Evolutionary conservation across 2,329 filamentous ascomycete genomes (phyloP).

Genomic region (Pseudogymnoascus pannorum): DNA sequence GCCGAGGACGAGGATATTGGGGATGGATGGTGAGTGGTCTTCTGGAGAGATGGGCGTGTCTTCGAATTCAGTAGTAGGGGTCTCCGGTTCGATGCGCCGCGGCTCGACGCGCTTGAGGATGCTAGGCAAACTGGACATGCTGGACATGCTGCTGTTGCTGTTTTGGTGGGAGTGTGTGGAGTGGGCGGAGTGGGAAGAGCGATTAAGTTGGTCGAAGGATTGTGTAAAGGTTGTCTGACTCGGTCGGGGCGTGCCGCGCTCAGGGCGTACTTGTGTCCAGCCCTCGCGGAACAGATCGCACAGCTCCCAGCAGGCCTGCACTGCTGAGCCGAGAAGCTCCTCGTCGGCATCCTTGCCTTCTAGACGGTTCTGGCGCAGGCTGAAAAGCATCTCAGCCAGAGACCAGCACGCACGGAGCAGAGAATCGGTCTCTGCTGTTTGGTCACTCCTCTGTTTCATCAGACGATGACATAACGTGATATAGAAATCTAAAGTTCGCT

Average conservation of each 20-base stretch:
- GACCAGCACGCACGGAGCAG: constrained; percentile 83
- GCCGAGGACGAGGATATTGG: constrained; percentile 82
- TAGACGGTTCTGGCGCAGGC: constrained; percentile 70
- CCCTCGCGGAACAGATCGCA: constrained; percentile 89
- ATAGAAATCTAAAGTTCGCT: constrained; percentile 89
- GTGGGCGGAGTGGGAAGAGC: constrained; percentile 40
- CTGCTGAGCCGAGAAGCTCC: constrained; percentile 76
- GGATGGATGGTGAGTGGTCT: constrained; percentile 65
- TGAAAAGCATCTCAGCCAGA: constrained; percentile 88
- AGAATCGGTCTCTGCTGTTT: constrained; percentile 76
- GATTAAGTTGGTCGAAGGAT: constrained; percentile 41
- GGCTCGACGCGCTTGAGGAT: constrained; percentile 38
- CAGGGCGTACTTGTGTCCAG: constrained; percentile 82
- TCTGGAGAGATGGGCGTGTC: constrained; percentile 80
- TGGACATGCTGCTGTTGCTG: constrained; percentile 21
- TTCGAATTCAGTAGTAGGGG: constrained; percentile 90
- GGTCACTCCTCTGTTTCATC: constrained; percentile 84
- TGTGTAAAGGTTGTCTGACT: constrained; percentile 70
- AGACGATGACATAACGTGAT: constrained; percentile 86
- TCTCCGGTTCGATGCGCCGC: constrained; percentile 60
- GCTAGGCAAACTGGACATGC: constrained; percentile 44
- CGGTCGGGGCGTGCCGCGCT: constrained; percentile 76
- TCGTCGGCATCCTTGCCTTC: constrained; percentile 70
- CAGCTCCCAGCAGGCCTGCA: constrained; percentile 91
- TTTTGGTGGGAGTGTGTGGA: constrained; percentile 31